Evolutionary conservation across 2,329 filamentous ascomycete genomes (phyloP).

Genomic region (Sordariomycetes sp.): DNA sequence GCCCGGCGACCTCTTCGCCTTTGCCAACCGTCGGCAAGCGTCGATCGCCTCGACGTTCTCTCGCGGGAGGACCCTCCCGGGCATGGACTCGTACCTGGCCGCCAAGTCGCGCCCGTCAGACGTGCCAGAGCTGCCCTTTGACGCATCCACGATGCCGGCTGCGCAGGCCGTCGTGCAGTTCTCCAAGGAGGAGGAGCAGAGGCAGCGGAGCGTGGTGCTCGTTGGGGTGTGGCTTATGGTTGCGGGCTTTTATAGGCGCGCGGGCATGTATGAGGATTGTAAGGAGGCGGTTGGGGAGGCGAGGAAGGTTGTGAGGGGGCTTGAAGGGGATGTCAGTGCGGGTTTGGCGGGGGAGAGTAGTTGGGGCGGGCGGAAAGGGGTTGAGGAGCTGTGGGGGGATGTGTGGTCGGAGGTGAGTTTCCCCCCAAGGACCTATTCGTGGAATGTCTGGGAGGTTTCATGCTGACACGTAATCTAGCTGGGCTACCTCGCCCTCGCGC

Average conservation of each 20-base stretch:
- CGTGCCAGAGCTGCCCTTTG: conserved; percentile 25
- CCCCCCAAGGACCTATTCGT: background rate
- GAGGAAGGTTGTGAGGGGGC: conserved; percentile 57
- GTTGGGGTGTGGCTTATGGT: conserved; percentile 85
- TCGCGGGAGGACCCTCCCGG: conserved; percentile 28
- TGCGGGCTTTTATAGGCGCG: conserved; percentile 75
- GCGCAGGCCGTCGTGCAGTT: conserved; percentile 43
- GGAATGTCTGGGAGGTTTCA: background rate
- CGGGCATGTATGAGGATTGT: conserved; percentile 69
- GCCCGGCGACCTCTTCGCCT: conserved; percentile 31
- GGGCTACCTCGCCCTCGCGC: conserved; percentile 55
- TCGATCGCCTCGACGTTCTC: conserved; percentile 29
- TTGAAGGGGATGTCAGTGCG: conserved; percentile 59
- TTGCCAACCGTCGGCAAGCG: conserved; percentile 26
- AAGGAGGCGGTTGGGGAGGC: conserved; percentile 75
- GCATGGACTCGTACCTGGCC: conserved; percentile 34
- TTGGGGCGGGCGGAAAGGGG: conserved; percentile 73
- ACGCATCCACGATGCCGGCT: conserved; percentile 32
- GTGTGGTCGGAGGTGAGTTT: conserved; percentile 65
- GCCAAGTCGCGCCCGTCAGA: conserved; percentile 27
- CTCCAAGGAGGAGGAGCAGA: conserved; percentile 39
- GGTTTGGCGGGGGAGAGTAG: conserved; percentile 51
- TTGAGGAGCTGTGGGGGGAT: conserved; percentile 78
- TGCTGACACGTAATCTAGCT: conserved; percentile 35
- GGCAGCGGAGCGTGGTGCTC: conserved; percentile 43